Evolutionary conservation across 768 basidiomycete species (phyloP).

Genomic region (Amanita exitialis): DNA sequence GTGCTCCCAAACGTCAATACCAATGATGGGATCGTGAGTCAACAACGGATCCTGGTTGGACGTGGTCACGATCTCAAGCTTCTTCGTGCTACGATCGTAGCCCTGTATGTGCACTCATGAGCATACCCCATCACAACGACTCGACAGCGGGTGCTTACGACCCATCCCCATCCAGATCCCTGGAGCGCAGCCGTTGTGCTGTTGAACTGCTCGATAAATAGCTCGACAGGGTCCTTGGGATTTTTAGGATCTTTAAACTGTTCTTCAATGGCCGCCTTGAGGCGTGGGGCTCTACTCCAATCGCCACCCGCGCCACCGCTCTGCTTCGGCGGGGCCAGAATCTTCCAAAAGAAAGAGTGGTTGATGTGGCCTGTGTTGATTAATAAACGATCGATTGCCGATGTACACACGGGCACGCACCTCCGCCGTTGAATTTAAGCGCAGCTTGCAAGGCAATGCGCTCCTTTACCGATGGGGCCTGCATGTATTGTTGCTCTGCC

Average conservation of each 20-base stretch:
- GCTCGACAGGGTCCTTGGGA: not conserved
- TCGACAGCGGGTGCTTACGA: conserved; percentile 42
- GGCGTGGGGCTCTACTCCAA: conserved; percentile 43
- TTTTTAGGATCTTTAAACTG: conserved; percentile 64
- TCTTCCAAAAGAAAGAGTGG: conserved; percentile 95
- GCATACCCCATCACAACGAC: not conserved
- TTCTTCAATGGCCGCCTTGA: conserved; percentile 53
- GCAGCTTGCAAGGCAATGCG: conserved; percentile 84
- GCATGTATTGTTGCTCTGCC: conserved; percentile 70
- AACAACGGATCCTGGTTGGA: conserved; percentile 93
- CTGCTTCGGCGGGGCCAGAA: conserved; percentile 58
- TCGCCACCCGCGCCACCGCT: conserved; percentile 49
- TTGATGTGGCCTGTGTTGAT: conserved; percentile 68
- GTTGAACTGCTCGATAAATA: conserved; percentile 75
- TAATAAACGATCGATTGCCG: not conserved
- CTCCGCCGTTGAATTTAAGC: conserved; percentile 95
- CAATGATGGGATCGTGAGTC: conserved; percentile 70
- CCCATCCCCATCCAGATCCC: conserved; percentile 95
- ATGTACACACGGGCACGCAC: conserved; percentile 28
- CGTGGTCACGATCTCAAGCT: conserved; percentile 84
- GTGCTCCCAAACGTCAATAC: conserved; percentile 94
- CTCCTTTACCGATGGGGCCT: conserved; percentile 60
- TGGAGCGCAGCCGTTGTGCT: conserved; percentile 78
- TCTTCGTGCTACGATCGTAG: conserved; percentile 50
- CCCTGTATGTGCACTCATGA: conserved; percentile 35